A percentile compares a stretch with the other conserved stretches of the same genome.
Evolutionary conservation across 768 basidiomycete species (phyloP).

Genomic region (Suillus brevipes): DNA sequence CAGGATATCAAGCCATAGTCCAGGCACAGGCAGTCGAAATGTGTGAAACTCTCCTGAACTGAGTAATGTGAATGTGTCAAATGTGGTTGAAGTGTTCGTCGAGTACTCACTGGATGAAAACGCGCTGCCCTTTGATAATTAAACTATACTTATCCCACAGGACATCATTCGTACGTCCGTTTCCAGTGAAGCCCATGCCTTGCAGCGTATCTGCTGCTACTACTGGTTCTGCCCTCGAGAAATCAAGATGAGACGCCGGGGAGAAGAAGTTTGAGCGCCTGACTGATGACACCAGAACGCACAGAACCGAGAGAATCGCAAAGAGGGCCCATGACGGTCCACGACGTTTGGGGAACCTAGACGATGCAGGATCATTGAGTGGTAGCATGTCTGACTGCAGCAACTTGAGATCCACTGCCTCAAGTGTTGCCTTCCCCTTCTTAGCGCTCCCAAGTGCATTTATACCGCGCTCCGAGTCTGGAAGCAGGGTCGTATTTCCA

Average conservation of each 20-base stretch:
- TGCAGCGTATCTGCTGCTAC: neutral
- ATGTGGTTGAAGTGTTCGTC: neutral
- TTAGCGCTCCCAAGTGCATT: neutral
- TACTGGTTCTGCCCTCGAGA: conserved; percentile 6
- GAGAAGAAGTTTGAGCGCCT: conserved; percentile 5
- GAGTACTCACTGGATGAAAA: conserved; percentile 66
- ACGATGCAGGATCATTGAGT: neutral
- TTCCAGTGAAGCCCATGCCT: conserved; percentile 21
- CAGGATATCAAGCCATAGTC: conserved; percentile 70
- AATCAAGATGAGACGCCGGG: conserved; percentile 1
- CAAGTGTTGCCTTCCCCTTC: conserved; percentile 5
- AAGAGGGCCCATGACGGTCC: conserved; percentile 17
- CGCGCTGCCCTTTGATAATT: conserved; percentile 63
- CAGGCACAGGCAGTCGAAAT: conserved; percentile 29
- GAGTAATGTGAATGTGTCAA: neutral
- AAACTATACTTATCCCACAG: conserved; percentile 74
- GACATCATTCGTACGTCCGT: conserved; percentile 39
- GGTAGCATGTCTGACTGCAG: conserved; percentile 9
- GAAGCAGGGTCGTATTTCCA: neutral
- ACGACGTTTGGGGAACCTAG: conserved; percentile 7
- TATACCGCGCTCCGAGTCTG: neutral
- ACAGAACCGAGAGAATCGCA: conserved; percentile 19
- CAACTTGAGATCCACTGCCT: neutral
- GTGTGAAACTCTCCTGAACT: conserved; percentile 50
- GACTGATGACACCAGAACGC: conserved; percentile 17